These are phyloP conservation scores for Xylaria sp. DNA, from an alignment of 2,329 filamentous ascomycete genomes.

Conservation along the genomic window DNA sequence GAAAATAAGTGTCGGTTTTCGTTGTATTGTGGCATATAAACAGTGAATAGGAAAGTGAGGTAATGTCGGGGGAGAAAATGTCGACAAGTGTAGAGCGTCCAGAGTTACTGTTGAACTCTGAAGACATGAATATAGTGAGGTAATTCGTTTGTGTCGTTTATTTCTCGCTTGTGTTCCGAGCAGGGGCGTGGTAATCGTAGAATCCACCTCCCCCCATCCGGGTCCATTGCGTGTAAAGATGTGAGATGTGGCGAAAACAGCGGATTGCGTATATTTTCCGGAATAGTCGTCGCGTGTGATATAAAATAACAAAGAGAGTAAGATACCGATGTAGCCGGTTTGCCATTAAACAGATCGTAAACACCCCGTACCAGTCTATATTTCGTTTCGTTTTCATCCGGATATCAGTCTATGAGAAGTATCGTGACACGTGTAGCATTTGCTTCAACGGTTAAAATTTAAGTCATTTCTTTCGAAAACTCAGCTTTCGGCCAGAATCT, in stretches of 20 bases:
- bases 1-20: conserved; percentile 14
- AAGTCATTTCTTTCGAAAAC: conserved; percentile 12
- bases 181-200: conserved; percentile 6
- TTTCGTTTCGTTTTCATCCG: conserved; percentile 43
- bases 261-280: conserved; percentile 6
- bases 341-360: conserved; percentile 33
- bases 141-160: background rate
- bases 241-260: conserved; percentile 4
- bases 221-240: background rate
- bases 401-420: conserved; percentile 42
- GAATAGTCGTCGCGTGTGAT: conserved; percentile 22
- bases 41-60: conserved; percentile 38
- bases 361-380: conserved; percentile 46
- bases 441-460: conserved; percentile 38
- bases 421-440: conserved; percentile 45
- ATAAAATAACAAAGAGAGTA: conserved; percentile 33
- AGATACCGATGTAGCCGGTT: conserved; percentile 32
- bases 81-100: background rate
- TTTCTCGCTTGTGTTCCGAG: conserved; percentile 5
- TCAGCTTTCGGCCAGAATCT: conserved; percentile 8
- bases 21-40: conserved; percentile 41
- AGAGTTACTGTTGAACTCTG: background rate
- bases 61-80: conserved; percentile 24
- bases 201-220: background rate
- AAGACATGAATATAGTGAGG: background rate